Percentiles rank a stretch among this genome's conserved stretches.
Conservation (phyloP, 345 rosid genomes). For the Aurinia saxatilis region DNA sequence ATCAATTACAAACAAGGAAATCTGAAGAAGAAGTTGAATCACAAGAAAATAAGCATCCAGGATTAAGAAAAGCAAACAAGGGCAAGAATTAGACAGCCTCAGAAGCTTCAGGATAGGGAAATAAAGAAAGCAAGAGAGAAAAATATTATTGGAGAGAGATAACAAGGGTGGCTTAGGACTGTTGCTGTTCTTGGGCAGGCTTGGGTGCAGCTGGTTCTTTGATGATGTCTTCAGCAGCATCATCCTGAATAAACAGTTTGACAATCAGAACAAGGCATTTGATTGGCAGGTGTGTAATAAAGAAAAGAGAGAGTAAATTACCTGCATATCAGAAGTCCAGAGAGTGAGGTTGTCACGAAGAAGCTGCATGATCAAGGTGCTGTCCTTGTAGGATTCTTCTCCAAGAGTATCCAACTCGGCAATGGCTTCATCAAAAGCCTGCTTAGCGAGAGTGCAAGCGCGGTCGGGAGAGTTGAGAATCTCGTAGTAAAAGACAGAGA, state of each 20-base stretch:
- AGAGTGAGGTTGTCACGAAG: conserved; percentile 94
- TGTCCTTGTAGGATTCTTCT: conserved; percentile 94
- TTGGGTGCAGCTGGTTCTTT: conserved; percentile 75
- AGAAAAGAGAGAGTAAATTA: background rate
- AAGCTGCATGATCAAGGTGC: conserved; percentile 97
- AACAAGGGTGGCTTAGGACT: conserved; percentile 23
- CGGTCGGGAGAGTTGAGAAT: conserved; percentile 90
- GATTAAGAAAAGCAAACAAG: conserved; percentile 28
- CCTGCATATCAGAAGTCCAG: conserved; percentile 99
- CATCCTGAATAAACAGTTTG: conserved; percentile 45
- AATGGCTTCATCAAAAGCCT: conserved; percentile 93
- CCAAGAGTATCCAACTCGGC: conserved; percentile 92
- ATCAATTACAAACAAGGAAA: conserved; percentile 10
- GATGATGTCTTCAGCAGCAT: conserved; percentile 63
- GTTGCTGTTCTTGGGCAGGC: conserved; percentile 55
- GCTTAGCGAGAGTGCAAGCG: conserved; percentile 89
- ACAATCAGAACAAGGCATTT: background rate
- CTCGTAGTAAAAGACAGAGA: conserved; percentile 90
- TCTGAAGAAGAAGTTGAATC: background rate
- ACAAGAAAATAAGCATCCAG: conserved; percentile 20
- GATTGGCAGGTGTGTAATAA: too few species aligned
- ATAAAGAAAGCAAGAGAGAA: conserved; percentile 38
- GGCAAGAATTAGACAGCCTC: conserved; percentile 38
- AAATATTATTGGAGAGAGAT: conserved; percentile 48
- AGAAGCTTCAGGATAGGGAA: conserved; percentile 16